Evolutionary conservation across 345 rosid genomes (phyloP).

Genomic region (Gossypium raimondii): DNA sequence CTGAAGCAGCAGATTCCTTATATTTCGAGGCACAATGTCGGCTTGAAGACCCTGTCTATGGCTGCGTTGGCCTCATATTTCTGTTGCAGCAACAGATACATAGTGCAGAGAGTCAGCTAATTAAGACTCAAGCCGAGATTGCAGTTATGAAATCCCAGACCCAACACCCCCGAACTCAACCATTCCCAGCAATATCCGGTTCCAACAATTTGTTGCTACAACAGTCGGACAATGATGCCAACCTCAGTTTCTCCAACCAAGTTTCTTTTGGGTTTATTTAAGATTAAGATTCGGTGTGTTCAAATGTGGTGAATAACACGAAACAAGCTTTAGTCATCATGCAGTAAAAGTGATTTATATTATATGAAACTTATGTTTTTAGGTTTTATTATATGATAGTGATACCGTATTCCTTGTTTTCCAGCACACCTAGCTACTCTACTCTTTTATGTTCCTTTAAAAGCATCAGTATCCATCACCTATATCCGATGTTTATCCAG

Average conservation of each 20-base stretch:
- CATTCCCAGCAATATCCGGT: not conserved
- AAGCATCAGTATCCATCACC: too few species aligned
- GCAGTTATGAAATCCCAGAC: slow-evolving; percentile 15
- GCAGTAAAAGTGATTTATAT: not conserved
- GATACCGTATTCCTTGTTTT: not conserved
- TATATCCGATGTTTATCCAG: too few species aligned
- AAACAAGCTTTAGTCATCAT: not conserved
- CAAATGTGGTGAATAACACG: not conserved
- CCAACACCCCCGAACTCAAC: not conserved
- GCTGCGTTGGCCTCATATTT: slow-evolving; percentile 50
- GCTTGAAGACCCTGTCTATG: slow-evolving; percentile 54
- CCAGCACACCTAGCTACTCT: not conserved
- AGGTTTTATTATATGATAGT: not conserved
- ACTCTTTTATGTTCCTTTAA: too few species aligned
- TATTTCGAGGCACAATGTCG: slow-evolving; percentile 56
- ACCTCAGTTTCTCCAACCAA: not conserved
- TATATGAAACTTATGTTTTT: not conserved
- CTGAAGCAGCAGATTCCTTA: slow-evolving; percentile 47
- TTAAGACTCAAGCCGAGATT: slow-evolving; percentile 47
- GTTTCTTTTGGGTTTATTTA: not conserved
- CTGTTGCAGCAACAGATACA: slow-evolving; percentile 47
- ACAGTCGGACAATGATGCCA: not conserved
- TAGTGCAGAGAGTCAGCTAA: slow-evolving; percentile 33
- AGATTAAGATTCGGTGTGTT: not conserved
- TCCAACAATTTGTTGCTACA: not conserved